phyloP scores from a whole-genome alignment of 2,329 filamentous ascomycete genomes.

The Fusarium goolgardi region DNA sequence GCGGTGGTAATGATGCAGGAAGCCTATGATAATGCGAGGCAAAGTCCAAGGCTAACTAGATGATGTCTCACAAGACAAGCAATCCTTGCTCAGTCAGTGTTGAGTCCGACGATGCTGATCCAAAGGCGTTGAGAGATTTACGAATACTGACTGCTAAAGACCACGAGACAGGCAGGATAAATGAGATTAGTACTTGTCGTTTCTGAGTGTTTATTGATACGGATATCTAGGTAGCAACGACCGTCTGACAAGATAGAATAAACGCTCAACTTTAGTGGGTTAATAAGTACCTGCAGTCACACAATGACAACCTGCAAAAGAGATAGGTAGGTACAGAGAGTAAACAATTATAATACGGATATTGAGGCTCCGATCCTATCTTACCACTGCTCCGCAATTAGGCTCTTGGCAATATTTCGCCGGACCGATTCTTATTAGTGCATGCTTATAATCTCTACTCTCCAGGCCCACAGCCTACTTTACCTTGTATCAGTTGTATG shows the following conservation, averaged over 20 bases:
- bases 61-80: constrained; percentile 16
- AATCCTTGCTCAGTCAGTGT: constrained; percentile 1
- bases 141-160: neutral
- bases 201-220: neutral
- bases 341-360: neutral
- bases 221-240: no score
- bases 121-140: neutral
- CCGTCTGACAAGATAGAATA: no score
- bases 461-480: neutral
- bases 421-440: neutral
- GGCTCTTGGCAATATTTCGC: neutral
- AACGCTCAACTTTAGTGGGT: no score
- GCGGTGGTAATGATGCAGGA: constrained; percentile 21
- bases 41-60: constrained; percentile 7
- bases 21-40: constrained; percentile 14
- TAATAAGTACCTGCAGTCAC: no score
- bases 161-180: neutral
- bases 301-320: no score
- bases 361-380: neutral
- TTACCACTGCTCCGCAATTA: neutral
- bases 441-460: neutral
- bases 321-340: no score
- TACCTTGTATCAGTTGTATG: neutral
- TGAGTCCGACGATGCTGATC: constrained; percentile 12
- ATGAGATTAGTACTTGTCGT: neutral